Percentiles rank a stretch among this genome's conserved stretches.
These are phyloP conservation scores for Citrus unshiu DNA, from an alignment of 345 rosid species.

Conservation along the genomic window DNA sequence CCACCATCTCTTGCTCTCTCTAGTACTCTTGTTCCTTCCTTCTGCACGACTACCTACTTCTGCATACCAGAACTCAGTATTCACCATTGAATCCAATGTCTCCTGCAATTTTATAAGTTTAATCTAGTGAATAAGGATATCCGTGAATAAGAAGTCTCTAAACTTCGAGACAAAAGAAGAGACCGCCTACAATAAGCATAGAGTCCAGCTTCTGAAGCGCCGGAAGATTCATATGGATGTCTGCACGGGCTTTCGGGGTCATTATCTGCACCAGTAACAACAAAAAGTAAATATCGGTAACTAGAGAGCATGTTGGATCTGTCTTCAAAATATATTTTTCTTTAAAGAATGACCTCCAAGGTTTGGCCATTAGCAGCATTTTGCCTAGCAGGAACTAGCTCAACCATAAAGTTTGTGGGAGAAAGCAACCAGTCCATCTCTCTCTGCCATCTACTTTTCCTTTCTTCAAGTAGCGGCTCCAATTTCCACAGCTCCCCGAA, in stretches of 20 bases:
- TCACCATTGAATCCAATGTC: slow-evolving; percentile 77
- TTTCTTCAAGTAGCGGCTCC: slow-evolving; percentile 80
- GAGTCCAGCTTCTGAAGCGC: slow-evolving; percentile 92
- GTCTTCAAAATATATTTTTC: neutral
- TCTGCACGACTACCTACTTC: slow-evolving; percentile 83
- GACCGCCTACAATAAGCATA: slow-evolving; percentile 74
- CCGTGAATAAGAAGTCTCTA: neutral
- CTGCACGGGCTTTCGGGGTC: slow-evolving; percentile 92
- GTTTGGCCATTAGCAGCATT: slow-evolving; percentile 70
- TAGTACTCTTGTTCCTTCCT: slow-evolving; percentile 62
- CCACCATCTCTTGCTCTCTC: slow-evolving; percentile 94
- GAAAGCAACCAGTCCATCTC: slow-evolving; percentile 98
- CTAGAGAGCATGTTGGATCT: neutral
- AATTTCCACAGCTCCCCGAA: slow-evolving; percentile 98
- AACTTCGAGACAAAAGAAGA: slow-evolving; percentile 13
- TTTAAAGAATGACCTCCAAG: slow-evolving; percentile 51
- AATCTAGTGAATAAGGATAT: neutral
- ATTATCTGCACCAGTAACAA: slow-evolving; percentile 61
- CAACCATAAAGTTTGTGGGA: slow-evolving; percentile 91
- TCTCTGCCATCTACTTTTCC: slow-evolving; percentile 70
- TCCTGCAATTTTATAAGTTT: slow-evolving; percentile 47
- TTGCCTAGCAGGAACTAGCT: slow-evolving; percentile 96
- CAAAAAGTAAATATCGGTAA: slow-evolving; percentile 19
- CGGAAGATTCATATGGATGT: slow-evolving; percentile 91
- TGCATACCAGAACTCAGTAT: slow-evolving; percentile 83